These are phyloP conservation scores for Pharnaceum exiguum DNA, from an alignment of 148 eudicot genomes.

Conservation along the genomic window DNA sequence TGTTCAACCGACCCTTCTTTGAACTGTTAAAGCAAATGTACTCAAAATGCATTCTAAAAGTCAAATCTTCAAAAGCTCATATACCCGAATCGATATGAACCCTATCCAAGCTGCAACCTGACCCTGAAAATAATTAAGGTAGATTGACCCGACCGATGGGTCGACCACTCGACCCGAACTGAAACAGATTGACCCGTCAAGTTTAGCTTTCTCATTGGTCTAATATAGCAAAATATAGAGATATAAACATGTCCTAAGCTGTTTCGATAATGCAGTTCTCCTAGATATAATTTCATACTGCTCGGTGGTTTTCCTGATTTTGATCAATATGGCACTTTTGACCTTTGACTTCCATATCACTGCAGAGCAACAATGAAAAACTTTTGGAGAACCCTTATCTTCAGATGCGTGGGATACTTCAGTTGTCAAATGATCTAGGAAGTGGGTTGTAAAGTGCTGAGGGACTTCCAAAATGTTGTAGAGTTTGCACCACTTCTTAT, in stretches of 20 bases:
- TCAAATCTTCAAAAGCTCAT: no score
- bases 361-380: conserved; percentile 96
- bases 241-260: neutral
- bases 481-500: neutral
- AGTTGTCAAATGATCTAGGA: conserved; percentile 70
- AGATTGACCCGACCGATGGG: no score
- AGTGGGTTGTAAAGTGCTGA: conserved; percentile 23
- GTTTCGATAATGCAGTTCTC: neutral
- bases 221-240: no score
- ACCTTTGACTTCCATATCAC: neutral
- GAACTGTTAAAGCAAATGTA: no score
- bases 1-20: no score
- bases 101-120: no score
- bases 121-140: no score
- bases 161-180: no score
- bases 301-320: neutral
- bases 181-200: no score
- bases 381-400: conserved; percentile 97
- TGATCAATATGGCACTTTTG: neutral
- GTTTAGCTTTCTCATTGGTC: no score
- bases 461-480: conserved; percentile 1
- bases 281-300: neutral
- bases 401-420: conserved; percentile 98
- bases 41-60: no score
- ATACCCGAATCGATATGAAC: no score